Conservation (phyloP, 2,329 filamentous ascomycete genomes). For the Fusarium sp. region DNA sequence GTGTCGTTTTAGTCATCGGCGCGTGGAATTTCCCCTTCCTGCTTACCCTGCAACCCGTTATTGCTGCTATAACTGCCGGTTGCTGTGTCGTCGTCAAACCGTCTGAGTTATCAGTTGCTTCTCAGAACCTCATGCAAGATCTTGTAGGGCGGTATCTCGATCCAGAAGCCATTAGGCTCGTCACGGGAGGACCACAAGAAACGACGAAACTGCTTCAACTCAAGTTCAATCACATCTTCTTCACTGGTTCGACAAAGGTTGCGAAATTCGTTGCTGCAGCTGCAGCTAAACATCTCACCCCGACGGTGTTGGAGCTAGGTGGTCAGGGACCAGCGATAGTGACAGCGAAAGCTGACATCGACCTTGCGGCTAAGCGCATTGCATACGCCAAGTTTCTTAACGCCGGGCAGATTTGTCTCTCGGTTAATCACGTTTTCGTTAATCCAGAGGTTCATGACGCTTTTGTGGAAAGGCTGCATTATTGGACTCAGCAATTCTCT, state of each 20-base stretch:
- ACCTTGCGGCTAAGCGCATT: slow-evolving; percentile 56
- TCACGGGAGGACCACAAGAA: slow-evolving; percentile 51
- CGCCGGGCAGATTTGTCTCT: slow-evolving; percentile 47
- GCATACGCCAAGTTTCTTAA: slow-evolving; percentile 55
- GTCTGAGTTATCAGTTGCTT: slow-evolving; percentile 50
- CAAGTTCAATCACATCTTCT: slow-evolving; percentile 58
- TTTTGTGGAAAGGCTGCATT: slow-evolving; percentile 45
- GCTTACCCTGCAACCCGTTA: slow-evolving; percentile 51
- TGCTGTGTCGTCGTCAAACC: slow-evolving; percentile 56
- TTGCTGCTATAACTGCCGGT: slow-evolving; percentile 57
- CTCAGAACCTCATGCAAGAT: slow-evolving; percentile 51
- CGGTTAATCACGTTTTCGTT: slow-evolving; percentile 56
- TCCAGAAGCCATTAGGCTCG: slow-evolving; percentile 47
- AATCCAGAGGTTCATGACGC: slow-evolving; percentile 52
- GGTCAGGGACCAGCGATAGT: slow-evolving; percentile 58
- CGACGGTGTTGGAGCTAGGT: slow-evolving; percentile 56
- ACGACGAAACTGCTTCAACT: slow-evolving; percentile 51
- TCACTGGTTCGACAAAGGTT: slow-evolving; percentile 54
- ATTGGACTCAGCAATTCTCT: background rate
- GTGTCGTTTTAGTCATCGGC: slow-evolving; percentile 56
- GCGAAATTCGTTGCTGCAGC: slow-evolving; percentile 52
- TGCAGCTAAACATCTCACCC: slow-evolving; percentile 58
- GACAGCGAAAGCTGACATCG: slow-evolving; percentile 52
- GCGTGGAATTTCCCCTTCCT: slow-evolving; percentile 60
- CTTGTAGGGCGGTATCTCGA: slow-evolving; percentile 57